phyloP scores from a whole-genome alignment of 495 filamentous ascomycete species.

The Talaromyces ruber region DNA sequence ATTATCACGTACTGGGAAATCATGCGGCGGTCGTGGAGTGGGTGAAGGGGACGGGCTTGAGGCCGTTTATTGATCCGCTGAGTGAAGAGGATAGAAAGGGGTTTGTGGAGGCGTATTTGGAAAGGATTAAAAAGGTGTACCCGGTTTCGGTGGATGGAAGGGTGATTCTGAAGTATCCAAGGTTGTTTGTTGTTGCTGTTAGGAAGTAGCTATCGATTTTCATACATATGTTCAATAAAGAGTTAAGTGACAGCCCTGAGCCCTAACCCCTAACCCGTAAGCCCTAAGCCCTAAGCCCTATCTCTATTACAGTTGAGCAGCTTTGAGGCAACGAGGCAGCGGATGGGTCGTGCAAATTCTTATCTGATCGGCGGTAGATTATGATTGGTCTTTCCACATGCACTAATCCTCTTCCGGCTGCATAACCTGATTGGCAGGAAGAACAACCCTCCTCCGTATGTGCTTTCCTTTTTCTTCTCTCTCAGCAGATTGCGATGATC shows the following conservation, averaged over 20 bases:
- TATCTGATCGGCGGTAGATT: background rate
- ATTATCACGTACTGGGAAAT: conserved; percentile 38
- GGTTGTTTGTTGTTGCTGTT: conserved; percentile 40
- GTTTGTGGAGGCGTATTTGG: conserved; percentile 34
- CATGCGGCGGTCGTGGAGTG: conserved; percentile 45
- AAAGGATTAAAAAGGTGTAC: conserved; percentile 26
- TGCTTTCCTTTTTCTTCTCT: background rate
- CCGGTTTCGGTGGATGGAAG: conserved; percentile 28
- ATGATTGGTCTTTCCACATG: background rate
- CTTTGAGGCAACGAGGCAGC: background rate
- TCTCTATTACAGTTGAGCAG: too few species aligned
- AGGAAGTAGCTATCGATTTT: conserved; percentile 12
- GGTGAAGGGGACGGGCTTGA: conserved; percentile 46
- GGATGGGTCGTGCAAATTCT: background rate
- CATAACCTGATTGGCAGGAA: background rate
- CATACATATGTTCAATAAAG: background rate
- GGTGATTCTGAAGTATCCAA: conserved; percentile 36
- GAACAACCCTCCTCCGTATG: background rate
- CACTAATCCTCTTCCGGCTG: background rate
- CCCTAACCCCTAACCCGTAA: background rate
- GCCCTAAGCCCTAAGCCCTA: background rate
- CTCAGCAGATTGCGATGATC: too few species aligned
- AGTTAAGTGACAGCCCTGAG: background rate
- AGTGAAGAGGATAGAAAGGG: conserved; percentile 19
- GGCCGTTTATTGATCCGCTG: conserved; percentile 40